Evolutionary conservation across 2,329 filamentous ascomycete species (phyloP).

Genomic region (Neofusicoccum parvum): DNA sequence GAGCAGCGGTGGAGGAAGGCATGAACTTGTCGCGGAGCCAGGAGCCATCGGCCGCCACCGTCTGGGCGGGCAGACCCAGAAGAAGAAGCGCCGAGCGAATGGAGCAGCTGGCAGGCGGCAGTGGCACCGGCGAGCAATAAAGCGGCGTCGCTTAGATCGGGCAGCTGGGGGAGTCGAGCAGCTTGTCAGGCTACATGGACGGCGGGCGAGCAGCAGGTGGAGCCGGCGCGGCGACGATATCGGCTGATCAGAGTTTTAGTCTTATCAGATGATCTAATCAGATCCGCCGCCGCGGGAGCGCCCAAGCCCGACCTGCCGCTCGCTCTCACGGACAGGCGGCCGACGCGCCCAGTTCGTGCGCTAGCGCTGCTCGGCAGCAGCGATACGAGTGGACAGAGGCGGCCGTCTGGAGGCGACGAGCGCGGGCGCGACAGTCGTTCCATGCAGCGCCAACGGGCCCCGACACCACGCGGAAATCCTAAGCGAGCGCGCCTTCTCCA

Average conservation of each 20-base stretch:
- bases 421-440: neutral
- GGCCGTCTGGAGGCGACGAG: neutral
- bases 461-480: neutral
- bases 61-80: neutral
- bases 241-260: conserved; percentile 14
- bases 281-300: too few relatives aligned
- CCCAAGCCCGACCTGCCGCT: neutral
- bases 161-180: neutral
- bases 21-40: neutral
- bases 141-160: neutral
- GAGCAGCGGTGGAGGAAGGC: neutral
- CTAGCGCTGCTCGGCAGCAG: neutral
- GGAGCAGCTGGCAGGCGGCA: neutral
- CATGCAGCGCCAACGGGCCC: neutral
- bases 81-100: neutral
- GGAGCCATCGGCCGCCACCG: neutral
- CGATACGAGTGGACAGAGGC: neutral
- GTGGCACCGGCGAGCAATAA: neutral
- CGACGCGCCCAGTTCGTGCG: neutral
- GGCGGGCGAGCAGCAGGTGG: neutral
- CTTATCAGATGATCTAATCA: conserved; percentile 21
- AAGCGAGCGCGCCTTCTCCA: neutral
- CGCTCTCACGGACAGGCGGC: neutral
- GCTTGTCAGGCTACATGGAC: neutral
- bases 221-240: conserved; percentile 17